These are phyloP conservation scores for Eucalyptus sp. DNA, from an alignment of 345 rosid species.

Conservation along the genomic window DNA sequence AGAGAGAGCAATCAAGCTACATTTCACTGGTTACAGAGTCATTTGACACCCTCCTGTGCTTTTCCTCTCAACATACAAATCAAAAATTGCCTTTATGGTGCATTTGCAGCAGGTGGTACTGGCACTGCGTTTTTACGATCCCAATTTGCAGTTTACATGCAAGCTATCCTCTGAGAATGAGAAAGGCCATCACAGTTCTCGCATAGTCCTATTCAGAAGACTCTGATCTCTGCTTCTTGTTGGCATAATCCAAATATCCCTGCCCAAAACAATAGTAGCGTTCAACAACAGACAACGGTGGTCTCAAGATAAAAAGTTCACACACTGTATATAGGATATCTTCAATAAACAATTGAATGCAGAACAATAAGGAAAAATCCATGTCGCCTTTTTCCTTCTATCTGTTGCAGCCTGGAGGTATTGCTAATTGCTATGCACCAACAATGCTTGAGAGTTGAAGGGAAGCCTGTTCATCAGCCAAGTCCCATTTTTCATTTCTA, in stretches of 20 bases:
- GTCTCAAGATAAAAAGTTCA: neutral
- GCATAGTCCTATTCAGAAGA: neutral
- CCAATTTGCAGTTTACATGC: neutral
- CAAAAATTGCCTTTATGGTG: neutral
- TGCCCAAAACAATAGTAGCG: constrained; percentile 12
- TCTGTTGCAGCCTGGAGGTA: neutral
- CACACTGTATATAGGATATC: neutral
- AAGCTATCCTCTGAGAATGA: neutral
- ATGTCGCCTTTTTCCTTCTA: neutral
- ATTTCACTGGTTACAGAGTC: too few relatives aligned
- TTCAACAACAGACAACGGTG: neutral
- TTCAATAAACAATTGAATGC: neutral
- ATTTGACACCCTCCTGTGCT: too few relatives aligned
- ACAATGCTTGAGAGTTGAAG: neutral
- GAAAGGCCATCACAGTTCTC: fast-evolving
- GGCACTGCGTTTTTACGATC: neutral
- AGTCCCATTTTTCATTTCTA: neutral
- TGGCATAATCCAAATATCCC: constrained; percentile 59
- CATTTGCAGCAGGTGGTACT: neutral
- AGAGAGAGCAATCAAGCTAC: too few relatives aligned
- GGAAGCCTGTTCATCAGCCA: neutral
- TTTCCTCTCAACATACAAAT: too few relatives aligned
- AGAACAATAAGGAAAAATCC: neutral
- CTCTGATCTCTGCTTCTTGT: constrained; percentile 23
- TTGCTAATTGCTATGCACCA: neutral